Conservation (phyloP, 2,329 filamentous ascomycete species). For the Pseudovirgaria hyperparasitica region DNA sequence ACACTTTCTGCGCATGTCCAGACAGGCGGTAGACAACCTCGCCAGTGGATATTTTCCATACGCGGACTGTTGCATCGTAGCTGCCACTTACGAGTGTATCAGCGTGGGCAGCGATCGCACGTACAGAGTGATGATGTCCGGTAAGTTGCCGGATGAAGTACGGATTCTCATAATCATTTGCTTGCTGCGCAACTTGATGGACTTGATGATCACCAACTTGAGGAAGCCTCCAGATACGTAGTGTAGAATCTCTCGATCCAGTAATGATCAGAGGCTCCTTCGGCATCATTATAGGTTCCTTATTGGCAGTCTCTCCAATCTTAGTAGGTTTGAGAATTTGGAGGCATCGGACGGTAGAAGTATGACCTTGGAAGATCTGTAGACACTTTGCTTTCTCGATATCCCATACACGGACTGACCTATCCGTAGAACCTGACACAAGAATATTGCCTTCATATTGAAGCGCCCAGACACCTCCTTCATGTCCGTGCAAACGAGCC, state of each 20-base stretch:
- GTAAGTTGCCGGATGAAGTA: slow-evolving; percentile 83
- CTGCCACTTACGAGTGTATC: slow-evolving; percentile 96
- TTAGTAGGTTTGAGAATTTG: slow-evolving; percentile 86
- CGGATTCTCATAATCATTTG: slow-evolving; percentile 68
- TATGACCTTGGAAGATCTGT: slow-evolving; percentile 94
- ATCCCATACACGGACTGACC: slow-evolving; percentile 98
- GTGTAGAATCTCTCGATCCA: slow-evolving; percentile 84
- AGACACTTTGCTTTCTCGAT: slow-evolving; percentile 87
- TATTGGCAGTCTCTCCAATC: slow-evolving; percentile 58
- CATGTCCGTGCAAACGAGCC: slow-evolving; percentile 78
- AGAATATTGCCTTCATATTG: slow-evolving; percentile 93
- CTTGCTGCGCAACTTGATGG: slow-evolving; percentile 64
- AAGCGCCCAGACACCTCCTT: slow-evolving; percentile 93
- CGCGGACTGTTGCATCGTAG: slow-evolving; percentile 87
- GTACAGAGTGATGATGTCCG: slow-evolving; percentile 86
- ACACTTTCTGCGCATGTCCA: slow-evolving; percentile 87
- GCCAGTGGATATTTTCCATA: slow-evolving; percentile 95
- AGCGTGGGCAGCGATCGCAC: slow-evolving; percentile 86
- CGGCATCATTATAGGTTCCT: slow-evolving; percentile 74
- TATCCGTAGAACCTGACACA: slow-evolving; percentile 90
- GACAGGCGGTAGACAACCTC: slow-evolving; percentile 73
- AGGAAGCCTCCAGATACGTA: slow-evolving; percentile 89
- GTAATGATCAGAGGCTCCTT: slow-evolving; percentile 95
- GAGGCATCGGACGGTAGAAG: slow-evolving; percentile 88
- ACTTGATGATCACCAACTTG: slow-evolving; percentile 65